phyloP scores from a whole-genome alignment of 2,329 filamentous ascomycete genomes.

The Penicillium paneum region DNA sequence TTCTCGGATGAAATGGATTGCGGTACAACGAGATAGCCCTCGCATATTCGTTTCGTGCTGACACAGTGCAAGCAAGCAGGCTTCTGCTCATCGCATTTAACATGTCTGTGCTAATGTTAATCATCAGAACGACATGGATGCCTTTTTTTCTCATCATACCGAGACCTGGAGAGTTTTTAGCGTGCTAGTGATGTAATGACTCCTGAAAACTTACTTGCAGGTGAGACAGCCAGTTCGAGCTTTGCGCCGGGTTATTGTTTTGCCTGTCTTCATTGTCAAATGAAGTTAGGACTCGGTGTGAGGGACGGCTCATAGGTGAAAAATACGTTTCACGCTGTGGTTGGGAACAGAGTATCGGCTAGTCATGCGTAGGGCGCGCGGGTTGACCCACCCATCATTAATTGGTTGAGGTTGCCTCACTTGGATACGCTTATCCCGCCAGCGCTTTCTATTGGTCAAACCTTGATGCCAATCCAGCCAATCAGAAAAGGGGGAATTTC shows the following conservation, averaged over 20 bases:
- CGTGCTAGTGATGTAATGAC: no score
- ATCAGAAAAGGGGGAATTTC: no score
- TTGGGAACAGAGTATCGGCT: neutral
- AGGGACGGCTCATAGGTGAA: neutral
- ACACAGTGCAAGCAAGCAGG: conserved; percentile 2
- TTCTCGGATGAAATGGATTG: neutral
- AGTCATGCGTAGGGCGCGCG: neutral
- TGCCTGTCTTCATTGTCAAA: neutral
- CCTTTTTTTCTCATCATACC: no score
- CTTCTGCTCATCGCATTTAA: conserved; percentile 6
- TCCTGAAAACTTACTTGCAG: no score
- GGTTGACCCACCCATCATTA: neutral
- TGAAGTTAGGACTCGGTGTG: neutral
- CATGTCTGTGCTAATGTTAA: neutral
- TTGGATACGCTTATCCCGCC: no score
- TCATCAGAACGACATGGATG: no score
- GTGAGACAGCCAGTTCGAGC: no score
- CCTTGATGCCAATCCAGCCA: no score
- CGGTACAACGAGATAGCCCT: neutral
- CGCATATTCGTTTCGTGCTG: conserved; percentile 2
- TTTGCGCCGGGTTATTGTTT: no score
- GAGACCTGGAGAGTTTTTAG: no score
- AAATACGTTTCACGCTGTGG: neutral
- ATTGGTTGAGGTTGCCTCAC: neutral
- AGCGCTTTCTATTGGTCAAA: no score